Base-by-base conservation (phyloP, 2,329 filamentous ascomycete species). In the Hypoxylon sp. region DNA sequence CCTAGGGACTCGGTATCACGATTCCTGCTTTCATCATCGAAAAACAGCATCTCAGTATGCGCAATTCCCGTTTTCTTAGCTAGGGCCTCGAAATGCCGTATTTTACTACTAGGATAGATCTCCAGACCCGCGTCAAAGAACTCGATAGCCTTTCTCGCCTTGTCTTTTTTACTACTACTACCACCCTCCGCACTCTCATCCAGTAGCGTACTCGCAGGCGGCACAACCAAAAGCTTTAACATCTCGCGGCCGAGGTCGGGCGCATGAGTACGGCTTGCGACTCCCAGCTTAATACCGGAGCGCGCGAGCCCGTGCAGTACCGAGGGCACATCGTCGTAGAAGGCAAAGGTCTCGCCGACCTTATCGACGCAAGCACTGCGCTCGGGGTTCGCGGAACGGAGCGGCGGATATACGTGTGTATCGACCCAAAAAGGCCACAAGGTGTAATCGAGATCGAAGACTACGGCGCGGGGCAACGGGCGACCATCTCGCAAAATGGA, bases 381-480 rank as follows among this genome's bases (percentile, higher is more conserved):
- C 5, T 68, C 57, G 0, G 74, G 47, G 44, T 77, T 74, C 5
- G 77, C 65, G 60, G 77, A 64, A 60, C 80, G 80, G 12, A 96
- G 74, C 0, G 91, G 92, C 5, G 85, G 81, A 16, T 84, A 83
- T 63, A 94, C 88, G 73, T 97, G 92, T 3, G 91, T 96, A 76
- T 97, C 94, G 1, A 96, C 87, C 93, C 93, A 97, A 74, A 97
- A 97, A 3, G 92, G 91, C 94, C 93, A 97, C n/a, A 97, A 80
- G 0, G 94, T 97, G 78, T 97, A 97, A 78, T 97, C 93, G 57
- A 97, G 84, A 71, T 97, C 94, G 75, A 97, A 97, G 58, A 94
- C 89, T 63, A 97, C 81, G 61, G 96, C 80, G 55, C 87, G 85
- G 0, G 92, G 92, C 1, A 96, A 81, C 0, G 91, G 89, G 0